Conservation (phyloP, 768 basidiomycete genomes). For the Pluteus cervinus region DNA sequence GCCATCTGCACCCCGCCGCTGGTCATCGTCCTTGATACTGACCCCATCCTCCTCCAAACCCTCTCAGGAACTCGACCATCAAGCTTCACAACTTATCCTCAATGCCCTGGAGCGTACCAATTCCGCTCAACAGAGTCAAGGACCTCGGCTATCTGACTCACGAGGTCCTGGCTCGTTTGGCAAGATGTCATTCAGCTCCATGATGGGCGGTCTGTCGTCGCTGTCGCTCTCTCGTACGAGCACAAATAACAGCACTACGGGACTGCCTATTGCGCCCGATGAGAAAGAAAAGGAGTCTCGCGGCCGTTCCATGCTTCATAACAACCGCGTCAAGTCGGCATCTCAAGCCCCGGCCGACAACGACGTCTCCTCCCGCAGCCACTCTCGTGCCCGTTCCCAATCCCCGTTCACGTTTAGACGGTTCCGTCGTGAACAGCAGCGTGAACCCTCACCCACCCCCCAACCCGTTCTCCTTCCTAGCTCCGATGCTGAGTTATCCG, state of each 20-base stretch:
- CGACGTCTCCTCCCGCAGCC: constrained; percentile 39
- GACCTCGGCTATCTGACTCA: constrained; percentile 18
- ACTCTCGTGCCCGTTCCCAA: constrained; percentile 62
- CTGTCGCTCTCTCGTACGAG: constrained; percentile 55
- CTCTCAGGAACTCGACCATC: constrained; percentile 37
- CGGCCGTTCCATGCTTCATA: constrained; percentile 44
- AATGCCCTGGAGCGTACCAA: constrained; percentile 46
- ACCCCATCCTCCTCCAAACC: constrained; percentile 18
- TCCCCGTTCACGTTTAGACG: constrained; percentile 79
- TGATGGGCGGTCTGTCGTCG: constrained; percentile 67
- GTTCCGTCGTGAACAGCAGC: constrained; percentile 51
- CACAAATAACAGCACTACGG: constrained; percentile 30
- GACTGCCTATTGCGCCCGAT: constrained; percentile 14
- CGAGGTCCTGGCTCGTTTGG: constrained; percentile 47
- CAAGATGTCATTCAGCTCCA: constrained; percentile 57
- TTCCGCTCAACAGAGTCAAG: constrained; percentile 19
- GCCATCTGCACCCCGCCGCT: constrained; percentile 26
- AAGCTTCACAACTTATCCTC: constrained; percentile 37
- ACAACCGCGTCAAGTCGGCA: constrained; percentile 40
- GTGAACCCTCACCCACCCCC: constrained; percentile 51
- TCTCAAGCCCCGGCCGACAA: constrained; percentile 38
- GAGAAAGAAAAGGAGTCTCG: constrained; percentile 42
- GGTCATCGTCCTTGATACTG: constrained; percentile 26
- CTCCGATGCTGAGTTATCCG: constrained; percentile 57
- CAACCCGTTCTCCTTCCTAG: constrained; percentile 52